Conservation (phyloP, 495 filamentous ascomycete genomes). For the Penicillium chermesinum region DNA sequence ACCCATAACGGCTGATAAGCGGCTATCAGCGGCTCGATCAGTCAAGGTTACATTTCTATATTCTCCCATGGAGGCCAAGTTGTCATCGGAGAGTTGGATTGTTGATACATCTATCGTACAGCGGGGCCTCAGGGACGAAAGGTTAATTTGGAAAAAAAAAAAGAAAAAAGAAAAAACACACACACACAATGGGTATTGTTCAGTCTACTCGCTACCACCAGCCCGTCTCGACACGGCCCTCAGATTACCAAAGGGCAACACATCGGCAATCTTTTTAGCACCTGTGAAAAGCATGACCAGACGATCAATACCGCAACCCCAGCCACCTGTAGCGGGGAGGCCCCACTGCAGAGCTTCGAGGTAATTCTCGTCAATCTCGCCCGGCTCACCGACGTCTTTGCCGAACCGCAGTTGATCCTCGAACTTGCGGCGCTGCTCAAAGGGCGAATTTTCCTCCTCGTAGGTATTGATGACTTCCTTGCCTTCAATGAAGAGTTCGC, state of each 20-base stretch:
- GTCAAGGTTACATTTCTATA: background rate
- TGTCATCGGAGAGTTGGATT: background rate
- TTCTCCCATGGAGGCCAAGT: too few species aligned
- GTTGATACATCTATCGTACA: conserved; percentile 8
- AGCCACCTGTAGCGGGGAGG: conserved; percentile 88
- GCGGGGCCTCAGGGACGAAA: too few species aligned
- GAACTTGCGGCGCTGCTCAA: conserved; percentile 82
- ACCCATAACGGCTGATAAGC: conserved; percentile 11
- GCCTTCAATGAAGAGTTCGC: conserved; percentile 79
- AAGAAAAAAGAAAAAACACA: background rate
- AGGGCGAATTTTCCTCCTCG: conserved; percentile 95
- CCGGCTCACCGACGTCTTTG: conserved; percentile 32
- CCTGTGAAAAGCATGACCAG: conserved; percentile 84
- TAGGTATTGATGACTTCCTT: conserved; percentile 89
- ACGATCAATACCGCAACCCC: conserved; percentile 90
- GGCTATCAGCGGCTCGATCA: conserved; percentile 9
- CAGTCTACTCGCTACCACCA: background rate
- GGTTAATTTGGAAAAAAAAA: background rate
- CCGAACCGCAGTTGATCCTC: conserved; percentile 49
- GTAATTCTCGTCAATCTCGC: conserved; percentile 73
- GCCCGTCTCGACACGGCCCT: conserved; percentile 40
- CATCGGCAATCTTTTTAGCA: conserved; percentile 69
- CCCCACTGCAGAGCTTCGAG: conserved; percentile 79
- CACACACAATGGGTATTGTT: background rate
- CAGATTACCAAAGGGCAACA: conserved; percentile 81